phyloP scores from a whole-genome alignment of 345 rosid species.

The Populus davidiana region DNA sequence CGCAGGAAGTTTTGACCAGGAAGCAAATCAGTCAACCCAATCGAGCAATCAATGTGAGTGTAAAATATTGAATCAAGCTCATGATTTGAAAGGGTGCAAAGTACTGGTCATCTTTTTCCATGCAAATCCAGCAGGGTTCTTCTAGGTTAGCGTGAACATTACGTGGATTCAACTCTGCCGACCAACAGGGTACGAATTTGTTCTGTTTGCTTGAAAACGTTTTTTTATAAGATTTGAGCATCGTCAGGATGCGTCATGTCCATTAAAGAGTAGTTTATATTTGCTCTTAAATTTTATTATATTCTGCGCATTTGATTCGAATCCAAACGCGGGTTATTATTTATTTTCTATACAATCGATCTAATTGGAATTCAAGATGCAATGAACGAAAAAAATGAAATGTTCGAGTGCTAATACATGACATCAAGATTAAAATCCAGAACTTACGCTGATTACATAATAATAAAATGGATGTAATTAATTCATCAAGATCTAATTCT shows the following conservation, averaged over 20 bases:
- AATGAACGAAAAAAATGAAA: no score
- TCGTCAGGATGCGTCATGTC: not conserved
- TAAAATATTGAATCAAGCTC: not conserved
- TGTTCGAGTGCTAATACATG: no score
- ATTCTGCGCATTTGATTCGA: not conserved
- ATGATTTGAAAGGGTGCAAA: slow-evolving; percentile 30
- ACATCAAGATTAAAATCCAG: no score
- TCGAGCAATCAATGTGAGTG: slow-evolving; percentile 23
- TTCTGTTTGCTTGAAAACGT: not conserved
- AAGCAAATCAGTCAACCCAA: not conserved
- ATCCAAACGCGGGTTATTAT: no score
- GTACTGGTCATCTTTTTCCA: not conserved
- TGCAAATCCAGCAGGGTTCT: slow-evolving; percentile 16
- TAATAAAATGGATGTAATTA: no score
- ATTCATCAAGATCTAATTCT: no score
- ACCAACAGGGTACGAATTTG: not conserved
- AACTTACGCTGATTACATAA: no score
- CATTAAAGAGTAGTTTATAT: not conserved
- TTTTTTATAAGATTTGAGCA: not conserved
- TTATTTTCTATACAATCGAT: not conserved
- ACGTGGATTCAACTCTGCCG: slow-evolving; percentile 12
- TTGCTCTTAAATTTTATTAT: not conserved
- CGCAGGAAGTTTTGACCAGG: not conserved
- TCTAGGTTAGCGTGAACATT: slow-evolving; percentile 17
- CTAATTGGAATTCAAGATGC: not conserved